A percentile compares a stretch with the other conserved stretches of the same genome.
phyloP scores from a whole-genome alignment of 2,329 filamentous ascomycete species.

The Fusarium metavorans region DNA sequence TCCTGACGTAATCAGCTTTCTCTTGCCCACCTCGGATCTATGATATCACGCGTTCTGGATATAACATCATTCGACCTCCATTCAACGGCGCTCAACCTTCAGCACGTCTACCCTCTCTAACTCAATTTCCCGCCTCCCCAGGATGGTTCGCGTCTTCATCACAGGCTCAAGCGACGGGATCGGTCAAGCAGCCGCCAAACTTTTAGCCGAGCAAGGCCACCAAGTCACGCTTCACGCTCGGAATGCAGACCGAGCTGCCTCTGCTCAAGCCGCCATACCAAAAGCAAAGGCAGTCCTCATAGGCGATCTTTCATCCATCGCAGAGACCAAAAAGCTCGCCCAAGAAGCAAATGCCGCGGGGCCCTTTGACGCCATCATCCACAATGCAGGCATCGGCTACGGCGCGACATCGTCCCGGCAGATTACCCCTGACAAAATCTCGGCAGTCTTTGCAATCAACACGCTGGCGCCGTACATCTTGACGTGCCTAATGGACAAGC shows the following conservation, averaged over 20 bases:
- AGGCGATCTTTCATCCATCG: slow-evolving; percentile 25
- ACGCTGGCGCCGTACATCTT: slow-evolving; percentile 35
- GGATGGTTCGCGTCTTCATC: slow-evolving; percentile 38
- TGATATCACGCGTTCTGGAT: not conserved
- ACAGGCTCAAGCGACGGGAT: slow-evolving; percentile 39
- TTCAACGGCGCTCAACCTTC: not conserved
- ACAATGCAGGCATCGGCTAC: slow-evolving; percentile 38
- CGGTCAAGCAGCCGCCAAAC: slow-evolving; percentile 32
- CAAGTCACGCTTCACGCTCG: slow-evolving; percentile 34
- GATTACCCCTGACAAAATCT: slow-evolving; percentile 26
- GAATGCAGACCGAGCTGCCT: slow-evolving; percentile 33
- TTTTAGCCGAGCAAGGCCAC: slow-evolving; percentile 33
- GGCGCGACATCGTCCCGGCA: slow-evolving; percentile 18
- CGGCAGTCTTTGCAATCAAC: slow-evolving; percentile 36
- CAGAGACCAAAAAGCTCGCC: slow-evolving; percentile 33
- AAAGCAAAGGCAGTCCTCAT: slow-evolving; percentile 26
- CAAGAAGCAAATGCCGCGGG: slow-evolving; percentile 28
- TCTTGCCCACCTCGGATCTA: not conserved
- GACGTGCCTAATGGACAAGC: slow-evolving; percentile 32
- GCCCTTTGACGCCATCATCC: slow-evolving; percentile 32
- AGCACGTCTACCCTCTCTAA: not conserved
- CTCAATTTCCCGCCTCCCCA: not conserved
- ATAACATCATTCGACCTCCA: not conserved
- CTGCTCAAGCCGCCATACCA: slow-evolving; percentile 24
- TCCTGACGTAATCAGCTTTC: not conserved